phyloP scores from a whole-genome alignment of 164 flowering plant species.

The Hamamelis virginiana region DNA sequence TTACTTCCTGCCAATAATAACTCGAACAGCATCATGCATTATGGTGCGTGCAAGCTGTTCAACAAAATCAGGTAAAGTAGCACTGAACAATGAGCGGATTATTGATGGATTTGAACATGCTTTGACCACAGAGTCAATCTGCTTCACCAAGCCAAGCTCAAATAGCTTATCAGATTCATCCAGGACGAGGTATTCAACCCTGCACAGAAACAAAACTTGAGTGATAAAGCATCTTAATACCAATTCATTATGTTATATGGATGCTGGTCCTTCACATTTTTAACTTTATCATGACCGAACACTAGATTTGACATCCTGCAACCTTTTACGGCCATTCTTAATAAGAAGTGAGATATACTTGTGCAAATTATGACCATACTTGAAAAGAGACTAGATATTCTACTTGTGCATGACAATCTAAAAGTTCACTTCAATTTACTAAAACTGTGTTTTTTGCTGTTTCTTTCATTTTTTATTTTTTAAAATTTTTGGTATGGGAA shows the following conservation, averaged over 20 bases:
- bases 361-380: too few species aligned
- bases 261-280: background rate
- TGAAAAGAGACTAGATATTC: too few species aligned
- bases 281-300: background rate
- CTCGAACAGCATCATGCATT: slow-evolving; percentile 98
- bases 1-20: slow-evolving; percentile 93
- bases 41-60: slow-evolving; percentile 94
- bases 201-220: slow-evolving; percentile 33
- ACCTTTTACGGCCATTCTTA: too few species aligned
- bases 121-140: slow-evolving; percentile 87
- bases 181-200: slow-evolving; percentile 90
- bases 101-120: slow-evolving; percentile 95
- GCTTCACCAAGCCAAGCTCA: slow-evolving; percentile 83
- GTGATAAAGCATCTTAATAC: background rate
- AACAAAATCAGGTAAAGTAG: slow-evolving; percentile 92
- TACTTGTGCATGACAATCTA: too few species aligned
- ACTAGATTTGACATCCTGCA: background rate
- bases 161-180: slow-evolving; percentile 97
- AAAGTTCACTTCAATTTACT: too few species aligned
- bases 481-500: too few species aligned
- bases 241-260: background rate
- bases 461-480: too few species aligned
- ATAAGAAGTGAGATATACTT: too few species aligned
- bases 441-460: too few species aligned
- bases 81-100: slow-evolving; percentile 82